Evolutionary conservation across 495 filamentous ascomycete genomes (phyloP), one percentile per base, ranked within the genome.

Genomic region (Penicillium parvum): DNA sequence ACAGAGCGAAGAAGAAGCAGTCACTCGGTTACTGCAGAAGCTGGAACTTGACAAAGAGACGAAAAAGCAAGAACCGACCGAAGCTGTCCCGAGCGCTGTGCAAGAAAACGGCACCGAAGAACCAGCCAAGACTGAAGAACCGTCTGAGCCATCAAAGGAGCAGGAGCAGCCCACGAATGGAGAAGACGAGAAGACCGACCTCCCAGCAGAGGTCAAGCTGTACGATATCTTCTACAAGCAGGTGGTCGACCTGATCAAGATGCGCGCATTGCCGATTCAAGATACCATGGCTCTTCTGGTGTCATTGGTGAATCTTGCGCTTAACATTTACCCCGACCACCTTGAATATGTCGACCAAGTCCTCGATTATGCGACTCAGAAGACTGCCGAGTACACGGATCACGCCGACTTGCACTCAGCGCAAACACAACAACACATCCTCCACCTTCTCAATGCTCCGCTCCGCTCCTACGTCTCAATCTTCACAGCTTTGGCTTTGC

Each of bases 171-270:
- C 39, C 14, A 36, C 53, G 9, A 55, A 50, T 28, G 49, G 43
- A 4, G 48, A 53, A 15, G 52, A 60, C 36, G 36, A 60, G 52
- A 79, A 79, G 18, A 66, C 81, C 48, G 83, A 76, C 14, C 85
- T 92, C 53, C 88, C 91, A 2, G 77, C 84, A 32, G 82, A 90
- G 61, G 79, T 95, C 37, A 91, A 85, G 63, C 78, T 98, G 7
- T 98, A 96, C 65, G 90, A 96, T 65, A 90, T 97, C 32, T 98
- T 98, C 69, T 95, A 96, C 58, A 86, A 94, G 33, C 92, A 98
- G 58, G 94, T 97, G 38, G 83, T 90, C 48, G 89, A 88, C 55
- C 74, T 98, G 32, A 90, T 97, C 49, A 88, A 87, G 63, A 83
- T 84, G 12, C 90, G 96, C 55, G 82, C 87, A 49, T 73, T 98